Percentiles rank a stretch among this genome's conserved stretches.
These are phyloP conservation scores for Sphagnum tenellum DNA, from an alignment of 225 moss, liverwort and hornwort genomes.

Conservation along the genomic window DNA sequence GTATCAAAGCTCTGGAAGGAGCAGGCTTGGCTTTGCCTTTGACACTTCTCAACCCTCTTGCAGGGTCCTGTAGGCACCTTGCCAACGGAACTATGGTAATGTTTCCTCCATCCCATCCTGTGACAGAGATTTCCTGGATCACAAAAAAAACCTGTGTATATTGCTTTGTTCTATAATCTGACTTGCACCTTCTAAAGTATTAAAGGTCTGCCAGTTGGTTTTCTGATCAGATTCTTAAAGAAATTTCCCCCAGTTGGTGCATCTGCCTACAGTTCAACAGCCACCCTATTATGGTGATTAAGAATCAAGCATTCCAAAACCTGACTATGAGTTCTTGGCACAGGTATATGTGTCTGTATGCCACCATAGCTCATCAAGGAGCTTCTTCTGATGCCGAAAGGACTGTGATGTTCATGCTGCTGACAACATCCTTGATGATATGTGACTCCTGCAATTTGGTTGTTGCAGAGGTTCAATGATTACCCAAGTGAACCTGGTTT, in stretches of 20 bases:
- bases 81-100: conserved; percentile 26
- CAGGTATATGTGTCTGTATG: not conserved
- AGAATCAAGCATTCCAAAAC: not conserved
- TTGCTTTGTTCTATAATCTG: not conserved
- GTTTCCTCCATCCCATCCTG: not conserved
- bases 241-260: not conserved
- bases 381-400: not conserved
- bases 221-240: not conserved
- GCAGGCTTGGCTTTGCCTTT: conserved; percentile 35
- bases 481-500: conserved; percentile 33
- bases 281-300: too few relatives aligned
- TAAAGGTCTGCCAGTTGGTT: too few relatives aligned
- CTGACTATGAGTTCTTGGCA: not conserved
- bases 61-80: conserved; percentile 25
- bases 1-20: conserved; percentile 38
- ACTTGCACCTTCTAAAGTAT: not conserved
- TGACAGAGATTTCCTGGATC: not conserved
- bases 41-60: conserved; percentile 24
- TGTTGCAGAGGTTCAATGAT: conserved; percentile 21
- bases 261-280: too few relatives aligned
- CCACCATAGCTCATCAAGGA: not conserved
- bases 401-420: too few relatives aligned
- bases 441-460: too few relatives aligned
- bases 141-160: not conserved
- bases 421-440: not conserved